These are phyloP conservation scores for Allantophomopsis lycopodina DNA, from an alignment of 2,329 filamentous ascomycete genomes.

Conservation along the genomic window DNA sequence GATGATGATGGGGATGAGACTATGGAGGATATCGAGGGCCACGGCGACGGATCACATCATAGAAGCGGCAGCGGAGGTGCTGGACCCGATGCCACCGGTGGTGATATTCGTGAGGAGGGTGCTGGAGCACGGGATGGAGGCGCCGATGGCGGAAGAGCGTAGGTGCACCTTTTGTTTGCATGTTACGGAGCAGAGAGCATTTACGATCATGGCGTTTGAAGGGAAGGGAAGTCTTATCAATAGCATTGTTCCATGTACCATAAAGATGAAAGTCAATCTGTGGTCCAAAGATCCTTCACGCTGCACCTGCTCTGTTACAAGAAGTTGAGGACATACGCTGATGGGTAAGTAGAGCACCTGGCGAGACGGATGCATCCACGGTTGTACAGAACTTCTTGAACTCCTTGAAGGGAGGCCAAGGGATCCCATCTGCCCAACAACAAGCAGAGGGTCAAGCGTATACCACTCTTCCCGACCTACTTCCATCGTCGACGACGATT, in stretches of 20 bases:
- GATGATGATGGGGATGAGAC: conserved; percentile 59
- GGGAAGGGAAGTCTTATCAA: conserved; percentile 6
- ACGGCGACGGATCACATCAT: conserved; percentile 42
- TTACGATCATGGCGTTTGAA: conserved; percentile 15
- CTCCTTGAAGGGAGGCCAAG: conserved; percentile 50
- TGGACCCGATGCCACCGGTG: conserved; percentile 75
- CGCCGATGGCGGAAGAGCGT: conserved; percentile 97
- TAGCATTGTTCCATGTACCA: no score
- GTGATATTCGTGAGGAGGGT: conserved; percentile 84
- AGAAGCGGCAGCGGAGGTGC: conserved; percentile 61
- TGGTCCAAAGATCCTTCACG: no score
- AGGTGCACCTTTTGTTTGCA: conserved; percentile 45
- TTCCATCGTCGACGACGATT: conserved; percentile 65
- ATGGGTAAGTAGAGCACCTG: conserved; percentile 39
- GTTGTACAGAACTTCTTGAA: conserved; percentile 81
- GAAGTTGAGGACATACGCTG: conserved; percentile 3
- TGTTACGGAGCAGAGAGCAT: conserved; percentile 11
- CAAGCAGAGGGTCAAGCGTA: conserved; percentile 49
- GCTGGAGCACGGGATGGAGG: conserved; percentile 81
- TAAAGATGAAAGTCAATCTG: no score
- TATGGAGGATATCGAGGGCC: conserved; percentile 64
- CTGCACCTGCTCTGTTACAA: not conserved
- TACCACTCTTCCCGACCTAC: conserved; percentile 75
- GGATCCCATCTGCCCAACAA: conserved; percentile 21
- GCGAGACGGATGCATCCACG: conserved; percentile 52